phyloP scores from a whole-genome alignment of 805 yeast genomes.

The Lachancea waltii region DNA sequence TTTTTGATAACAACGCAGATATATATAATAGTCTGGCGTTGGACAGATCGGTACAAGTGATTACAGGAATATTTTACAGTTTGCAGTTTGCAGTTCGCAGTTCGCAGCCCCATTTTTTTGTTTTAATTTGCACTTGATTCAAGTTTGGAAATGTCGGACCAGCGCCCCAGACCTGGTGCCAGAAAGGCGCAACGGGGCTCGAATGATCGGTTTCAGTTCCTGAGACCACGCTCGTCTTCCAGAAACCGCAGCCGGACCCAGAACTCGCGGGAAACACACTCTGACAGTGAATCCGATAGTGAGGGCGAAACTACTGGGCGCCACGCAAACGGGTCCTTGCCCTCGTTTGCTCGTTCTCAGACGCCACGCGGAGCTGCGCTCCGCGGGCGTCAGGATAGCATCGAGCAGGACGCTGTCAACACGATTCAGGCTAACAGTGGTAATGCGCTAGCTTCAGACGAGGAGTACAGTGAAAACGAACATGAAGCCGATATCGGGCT shows the following conservation, averaged over 20 bases:
- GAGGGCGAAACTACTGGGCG: background rate
- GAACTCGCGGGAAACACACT: background rate
- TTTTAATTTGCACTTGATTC: background rate
- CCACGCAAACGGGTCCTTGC: constrained; percentile 5
- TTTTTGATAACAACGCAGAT: too few relatives aligned
- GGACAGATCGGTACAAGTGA: too few relatives aligned
- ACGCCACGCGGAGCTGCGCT: constrained; percentile 1
- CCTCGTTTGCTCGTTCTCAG: constrained; percentile 10
- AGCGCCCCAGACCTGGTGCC: constrained; percentile 2
- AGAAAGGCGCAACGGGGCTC: constrained; percentile 5
- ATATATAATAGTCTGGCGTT: too few relatives aligned
- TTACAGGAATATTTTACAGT: too few relatives aligned
- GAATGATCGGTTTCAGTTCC: constrained; percentile 8
- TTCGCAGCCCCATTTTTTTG: too few relatives aligned
- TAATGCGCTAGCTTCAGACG: constrained; percentile 9
- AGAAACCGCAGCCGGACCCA: background rate
- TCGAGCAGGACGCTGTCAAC: constrained; percentile 19
- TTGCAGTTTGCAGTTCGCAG: too few relatives aligned
- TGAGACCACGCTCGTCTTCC: constrained; percentile 5
- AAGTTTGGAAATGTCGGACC: constrained; percentile 2
- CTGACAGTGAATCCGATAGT: constrained; percentile 13
- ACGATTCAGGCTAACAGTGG: constrained; percentile 19
- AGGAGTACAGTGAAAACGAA: constrained; percentile 7
- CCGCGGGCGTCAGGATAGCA: constrained; percentile 8
- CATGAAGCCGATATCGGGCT: background rate